Evolutionary conservation across 345 rosid species (phyloP).

Genomic region (Aurinia saxatilis): DNA sequence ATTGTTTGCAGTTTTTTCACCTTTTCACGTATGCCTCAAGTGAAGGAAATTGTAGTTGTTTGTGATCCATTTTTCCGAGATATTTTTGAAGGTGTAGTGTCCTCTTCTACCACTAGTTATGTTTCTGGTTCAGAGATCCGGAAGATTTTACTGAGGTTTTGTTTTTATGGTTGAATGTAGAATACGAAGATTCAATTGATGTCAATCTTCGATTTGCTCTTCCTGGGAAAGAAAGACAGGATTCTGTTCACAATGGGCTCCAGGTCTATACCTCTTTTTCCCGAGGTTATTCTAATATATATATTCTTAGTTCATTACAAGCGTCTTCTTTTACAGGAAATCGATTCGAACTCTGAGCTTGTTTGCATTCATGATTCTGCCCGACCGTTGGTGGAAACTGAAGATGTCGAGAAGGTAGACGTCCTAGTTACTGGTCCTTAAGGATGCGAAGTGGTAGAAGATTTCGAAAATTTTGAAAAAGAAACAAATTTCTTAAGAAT

Average conservation of each 20-base stretch:
- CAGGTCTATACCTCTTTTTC: conserved; percentile 44
- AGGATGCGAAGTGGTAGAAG: background rate
- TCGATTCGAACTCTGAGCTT: conserved; percentile 63
- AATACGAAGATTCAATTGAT: conserved; percentile 39
- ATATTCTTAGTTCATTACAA: background rate
- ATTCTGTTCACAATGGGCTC: conserved; percentile 83
- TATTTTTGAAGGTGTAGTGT: conserved; percentile 67
- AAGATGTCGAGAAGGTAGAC: conserved; percentile 67
- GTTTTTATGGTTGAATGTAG: conserved; percentile 27
- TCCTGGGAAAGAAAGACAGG: conserved; percentile 97
- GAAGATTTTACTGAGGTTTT: conserved; percentile 5
- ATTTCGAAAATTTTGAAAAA: background rate
- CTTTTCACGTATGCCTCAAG: conserved; percentile 66
- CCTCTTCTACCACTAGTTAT: background rate
- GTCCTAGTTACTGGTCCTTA: background rate
- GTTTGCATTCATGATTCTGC: conserved; percentile 97
- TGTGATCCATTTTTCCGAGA: conserved; percentile 92
- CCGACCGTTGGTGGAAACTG: conserved; percentile 61
- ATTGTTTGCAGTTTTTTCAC: conserved; percentile 58
- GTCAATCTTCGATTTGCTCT: conserved; percentile 67
- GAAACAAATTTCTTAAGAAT: background rate
- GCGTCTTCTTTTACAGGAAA: conserved; percentile 37
- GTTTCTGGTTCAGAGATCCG: background rate
- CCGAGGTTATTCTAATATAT: background rate
- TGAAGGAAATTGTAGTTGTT: conserved; percentile 90